These are phyloP conservation scores for Inonotus hispidus DNA, from an alignment of 1,284 basidiomycete genomes.

Conservation along the genomic window DNA sequence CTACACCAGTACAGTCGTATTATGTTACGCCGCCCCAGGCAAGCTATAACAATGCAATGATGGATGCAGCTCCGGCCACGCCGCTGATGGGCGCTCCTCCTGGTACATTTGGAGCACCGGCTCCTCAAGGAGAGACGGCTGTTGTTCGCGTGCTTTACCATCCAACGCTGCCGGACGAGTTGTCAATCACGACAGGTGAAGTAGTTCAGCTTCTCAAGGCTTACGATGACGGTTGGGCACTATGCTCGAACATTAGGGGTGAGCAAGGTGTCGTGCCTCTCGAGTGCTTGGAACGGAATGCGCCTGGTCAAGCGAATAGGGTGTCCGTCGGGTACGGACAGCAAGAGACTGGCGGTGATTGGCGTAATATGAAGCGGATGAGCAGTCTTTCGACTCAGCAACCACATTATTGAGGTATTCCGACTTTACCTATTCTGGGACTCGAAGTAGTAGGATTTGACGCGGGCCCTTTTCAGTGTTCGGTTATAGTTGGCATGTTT, in stretches of 20 bases:
- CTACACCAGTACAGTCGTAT: slow-evolving; percentile 9
- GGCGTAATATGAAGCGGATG: slow-evolving; percentile 19
- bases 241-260: slow-evolving; percentile 46
- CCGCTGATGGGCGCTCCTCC: not conserved
- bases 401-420: slow-evolving; percentile 16
- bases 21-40: slow-evolving; percentile 22
- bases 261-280: slow-evolving; percentile 64
- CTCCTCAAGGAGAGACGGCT: slow-evolving; percentile 28
- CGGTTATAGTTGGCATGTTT: not conserved
- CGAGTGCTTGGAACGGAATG: slow-evolving; percentile 49
- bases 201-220: slow-evolving; percentile 45
- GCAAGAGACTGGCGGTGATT: slow-evolving; percentile 15
- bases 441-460: not conserved
- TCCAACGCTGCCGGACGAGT: slow-evolving; percentile 61
- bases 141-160: slow-evolving; percentile 58
- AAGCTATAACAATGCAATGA: slow-evolving; percentile 24
- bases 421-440: no score
- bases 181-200: slow-evolving; percentile 56
- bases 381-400: slow-evolving; percentile 17
- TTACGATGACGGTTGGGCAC: slow-evolving; percentile 70
- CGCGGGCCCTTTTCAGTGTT: not conserved
- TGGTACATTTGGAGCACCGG: not conserved
- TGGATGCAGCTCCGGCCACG: slow-evolving; percentile 12
- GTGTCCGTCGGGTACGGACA: slow-evolving; percentile 16
- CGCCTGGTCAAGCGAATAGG: not conserved